Percentiles rank a stretch among this genome's conserved stretches.
These are phyloP conservation scores for Lentithecium fluviatile DNA, from an alignment of 495 filamentous ascomycete species.

Conservation along the genomic window DNA sequence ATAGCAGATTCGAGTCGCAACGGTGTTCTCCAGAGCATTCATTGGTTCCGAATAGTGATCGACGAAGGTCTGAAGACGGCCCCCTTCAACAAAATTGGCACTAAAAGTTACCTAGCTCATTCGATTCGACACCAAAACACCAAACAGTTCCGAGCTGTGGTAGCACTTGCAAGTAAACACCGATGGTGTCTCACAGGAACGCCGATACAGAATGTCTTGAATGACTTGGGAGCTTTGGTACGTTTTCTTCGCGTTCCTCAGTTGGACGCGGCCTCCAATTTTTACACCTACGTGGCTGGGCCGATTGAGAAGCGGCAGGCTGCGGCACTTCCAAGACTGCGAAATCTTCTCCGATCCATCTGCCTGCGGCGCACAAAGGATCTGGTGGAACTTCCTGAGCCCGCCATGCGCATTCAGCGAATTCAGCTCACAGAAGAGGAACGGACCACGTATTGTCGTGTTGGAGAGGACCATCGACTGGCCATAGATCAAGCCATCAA, in stretches of 20 bases:
- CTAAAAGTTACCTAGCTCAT: constrained; percentile 18
- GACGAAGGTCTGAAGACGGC: constrained; percentile 46
- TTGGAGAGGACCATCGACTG: constrained; percentile 29
- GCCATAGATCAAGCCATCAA: constrained; percentile 41
- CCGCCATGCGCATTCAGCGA: constrained; percentile 23
- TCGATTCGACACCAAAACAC: too few species aligned
- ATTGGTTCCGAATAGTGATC: constrained; percentile 48
- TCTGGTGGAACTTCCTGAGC: constrained; percentile 44
- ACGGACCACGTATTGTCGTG: constrained; percentile 38
- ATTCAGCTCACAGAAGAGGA: constrained; percentile 39
- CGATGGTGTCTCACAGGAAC: constrained; percentile 54
- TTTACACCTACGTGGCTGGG: constrained; percentile 40
- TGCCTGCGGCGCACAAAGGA: constrained; percentile 38
- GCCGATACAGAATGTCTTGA: constrained; percentile 52
- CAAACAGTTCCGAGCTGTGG: background rate
- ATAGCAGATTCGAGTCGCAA: constrained; percentile 32
- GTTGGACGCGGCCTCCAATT: constrained; percentile 38
- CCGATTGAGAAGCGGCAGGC: constrained; percentile 19
- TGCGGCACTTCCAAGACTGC: constrained; percentile 5
- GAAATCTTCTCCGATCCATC: constrained; percentile 25
- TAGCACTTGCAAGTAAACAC: constrained; percentile 24
- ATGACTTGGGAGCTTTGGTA: constrained; percentile 51
- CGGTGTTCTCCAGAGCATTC: constrained; percentile 36
- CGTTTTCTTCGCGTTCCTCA: constrained; percentile 48
- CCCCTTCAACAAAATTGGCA: constrained; percentile 29